These are phyloP conservation scores for Hypoxylon sp. DNA, from an alignment of 2,329 filamentous ascomycete genomes.

Conservation along the genomic window DNA sequence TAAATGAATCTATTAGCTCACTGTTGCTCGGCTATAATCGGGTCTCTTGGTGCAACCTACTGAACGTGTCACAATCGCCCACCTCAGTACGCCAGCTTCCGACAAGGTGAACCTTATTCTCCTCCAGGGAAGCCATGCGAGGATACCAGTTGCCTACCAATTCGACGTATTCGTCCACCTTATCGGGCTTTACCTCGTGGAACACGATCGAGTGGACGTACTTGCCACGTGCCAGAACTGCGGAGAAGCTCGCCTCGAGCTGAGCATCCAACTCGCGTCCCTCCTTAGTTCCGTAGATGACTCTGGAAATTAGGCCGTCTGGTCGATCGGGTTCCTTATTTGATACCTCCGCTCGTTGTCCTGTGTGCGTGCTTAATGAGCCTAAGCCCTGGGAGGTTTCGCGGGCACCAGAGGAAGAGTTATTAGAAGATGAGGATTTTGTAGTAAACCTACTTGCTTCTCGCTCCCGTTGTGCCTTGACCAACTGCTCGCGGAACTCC, in stretches of 20 bases:
- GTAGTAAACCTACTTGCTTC: slow-evolving; percentile 81
- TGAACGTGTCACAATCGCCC: slow-evolving; percentile 94
- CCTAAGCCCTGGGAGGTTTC: slow-evolving; percentile 66
- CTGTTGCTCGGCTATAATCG: background rate
- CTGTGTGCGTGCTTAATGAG: slow-evolving; percentile 74
- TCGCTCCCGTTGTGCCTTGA: slow-evolving; percentile 82
- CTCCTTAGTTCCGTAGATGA: slow-evolving; percentile 98
- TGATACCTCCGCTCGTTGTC: slow-evolving; percentile 70
- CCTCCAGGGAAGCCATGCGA: slow-evolving; percentile 83
- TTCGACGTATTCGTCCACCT: slow-evolving; percentile 93
- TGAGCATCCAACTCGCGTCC: slow-evolving; percentile 94
- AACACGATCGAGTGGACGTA: slow-evolving; percentile 99
- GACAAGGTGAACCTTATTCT: slow-evolving; percentile 96
- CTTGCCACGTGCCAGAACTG: slow-evolving; percentile 94
- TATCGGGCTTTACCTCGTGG: slow-evolving; percentile 95
- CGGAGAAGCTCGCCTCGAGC: slow-evolving; percentile 95
- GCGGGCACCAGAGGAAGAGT: slow-evolving; percentile 29
- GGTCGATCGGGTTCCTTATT: slow-evolving; percentile 74
- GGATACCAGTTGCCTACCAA: slow-evolving; percentile 95
- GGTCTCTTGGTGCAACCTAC: slow-evolving; percentile 35
- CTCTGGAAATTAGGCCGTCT: slow-evolving; percentile 80
- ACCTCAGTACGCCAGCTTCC: slow-evolving; percentile 99
- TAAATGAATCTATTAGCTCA: slow-evolving; percentile 36
- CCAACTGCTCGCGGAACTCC: slow-evolving; percentile 86
- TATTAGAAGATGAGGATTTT: slow-evolving; percentile 41